These are phyloP conservation scores for Lasiosphaeria ovina DNA, from an alignment of 495 filamentous ascomycete species.

Conservation along the genomic window DNA sequence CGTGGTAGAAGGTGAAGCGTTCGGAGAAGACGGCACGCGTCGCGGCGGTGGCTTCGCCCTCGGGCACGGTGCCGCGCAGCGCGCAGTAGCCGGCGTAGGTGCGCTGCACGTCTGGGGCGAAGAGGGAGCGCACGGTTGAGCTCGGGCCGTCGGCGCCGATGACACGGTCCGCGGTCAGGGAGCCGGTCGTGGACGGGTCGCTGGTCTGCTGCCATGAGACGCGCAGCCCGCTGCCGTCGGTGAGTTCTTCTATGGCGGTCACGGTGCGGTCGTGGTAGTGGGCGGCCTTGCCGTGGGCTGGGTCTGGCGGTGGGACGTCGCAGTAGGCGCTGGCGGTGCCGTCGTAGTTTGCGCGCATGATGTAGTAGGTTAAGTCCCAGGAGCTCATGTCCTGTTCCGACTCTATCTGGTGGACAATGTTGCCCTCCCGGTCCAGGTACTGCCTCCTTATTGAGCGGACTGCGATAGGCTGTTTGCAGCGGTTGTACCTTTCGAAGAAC, in stretches of 20 bases:
- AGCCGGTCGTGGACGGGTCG: conserved; percentile 26
- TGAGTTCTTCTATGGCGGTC: conserved; percentile 37
- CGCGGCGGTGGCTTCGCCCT: conserved; percentile 77
- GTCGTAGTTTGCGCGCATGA: conserved; percentile 57
- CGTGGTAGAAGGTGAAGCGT: conserved; percentile 48
- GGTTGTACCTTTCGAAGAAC: conserved; percentile 37
- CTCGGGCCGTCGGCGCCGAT: conserved; percentile 57
- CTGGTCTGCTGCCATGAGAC: conserved; percentile 40
- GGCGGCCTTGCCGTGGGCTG: conserved; percentile 39
- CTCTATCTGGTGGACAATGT: conserved; percentile 41
- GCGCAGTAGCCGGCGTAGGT: conserved; percentile 59
- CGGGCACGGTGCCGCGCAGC: conserved; percentile 54
- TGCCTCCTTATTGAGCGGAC: conserved; percentile 38
- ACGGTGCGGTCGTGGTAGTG: conserved; percentile 51
- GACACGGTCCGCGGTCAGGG: conserved; percentile 44
- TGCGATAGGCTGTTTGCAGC: conserved; percentile 34
- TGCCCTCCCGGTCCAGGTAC: conserved; percentile 45
- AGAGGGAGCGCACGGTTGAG: conserved; percentile 49
- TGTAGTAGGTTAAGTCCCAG: conserved; percentile 56
- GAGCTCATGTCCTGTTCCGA: conserved; percentile 47
- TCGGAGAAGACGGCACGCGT: conserved; percentile 61
- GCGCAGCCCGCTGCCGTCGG: conserved; percentile 30
- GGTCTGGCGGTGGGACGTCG: conserved; percentile 31
- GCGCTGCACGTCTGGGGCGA: conserved; percentile 45
- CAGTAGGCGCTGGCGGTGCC: conserved; percentile 48